Base-by-base conservation (phyloP, 306 rosid genomes). In the Glycine soja region DNA sequence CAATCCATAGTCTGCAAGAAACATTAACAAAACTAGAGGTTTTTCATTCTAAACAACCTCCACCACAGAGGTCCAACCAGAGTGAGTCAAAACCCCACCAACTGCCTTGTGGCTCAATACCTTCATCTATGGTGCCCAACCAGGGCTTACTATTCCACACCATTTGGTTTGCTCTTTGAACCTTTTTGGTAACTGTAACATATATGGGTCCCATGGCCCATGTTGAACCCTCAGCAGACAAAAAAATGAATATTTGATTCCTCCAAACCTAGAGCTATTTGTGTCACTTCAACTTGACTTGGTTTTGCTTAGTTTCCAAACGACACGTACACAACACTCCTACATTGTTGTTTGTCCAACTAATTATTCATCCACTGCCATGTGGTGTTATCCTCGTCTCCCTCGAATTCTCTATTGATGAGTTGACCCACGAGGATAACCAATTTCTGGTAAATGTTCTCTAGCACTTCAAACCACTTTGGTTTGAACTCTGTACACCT, bases 231-330 rank as follows among this genome's bases (percentile, higher is more conserved):
- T 86, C 0, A 90, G 70, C 5, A 71, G 88, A 90, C 89, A 88
- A 6, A 83, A 81, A 9, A 87, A 90, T 0, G 86, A 24, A 87
- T 16, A 40, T 73, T 42, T 0, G 90, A 86, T 13, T 71, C 70
- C 34, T 88, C 90, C 43, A 90, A 64, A 1, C 91, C 94, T 0
- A 82, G 19, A 15, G 93, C 91, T 42, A 90, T 80, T 65, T 83
- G 78, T 0, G n/a, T 76, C 10, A 89, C 76, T 64, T 89, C 89
- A 0, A 81, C 70, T 36, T 85, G 87, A 7, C 84, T 83, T 12
- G 83, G 87, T 43, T 77, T 73, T 3, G 83, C 90, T 77, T 90
- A 87, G 9, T 86, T 85, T 8, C 91, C 90, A 10, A 88, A 86
- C 0, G 94, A 91, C 1, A 86, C 89, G 43, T 88, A 90, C 34